Conservation (phyloP, 345 rosid species). For the Cardamine resedifolia region DNA sequence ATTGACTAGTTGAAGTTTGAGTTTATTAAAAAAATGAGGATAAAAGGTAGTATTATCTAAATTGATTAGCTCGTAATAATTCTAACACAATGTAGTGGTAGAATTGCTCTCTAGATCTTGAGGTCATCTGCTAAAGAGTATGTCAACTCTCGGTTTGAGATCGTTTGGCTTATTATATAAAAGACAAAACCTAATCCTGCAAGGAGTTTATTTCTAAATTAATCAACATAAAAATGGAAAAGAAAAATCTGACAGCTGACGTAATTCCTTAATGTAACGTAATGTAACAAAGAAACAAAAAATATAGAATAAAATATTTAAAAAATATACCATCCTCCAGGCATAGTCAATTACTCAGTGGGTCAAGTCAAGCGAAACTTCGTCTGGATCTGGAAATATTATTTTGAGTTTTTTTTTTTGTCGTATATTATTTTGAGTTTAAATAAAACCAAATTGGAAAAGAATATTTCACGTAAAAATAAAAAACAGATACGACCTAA, state of each 20-base stretch:
- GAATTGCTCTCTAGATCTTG: neutral
- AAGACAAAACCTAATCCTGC: neutral
- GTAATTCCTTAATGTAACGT: neutral
- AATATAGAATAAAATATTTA: neutral
- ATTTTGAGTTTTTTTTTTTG: neutral
- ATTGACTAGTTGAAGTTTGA: too few species aligned
- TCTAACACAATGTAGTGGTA: too few species aligned
- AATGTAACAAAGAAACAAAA: neutral
- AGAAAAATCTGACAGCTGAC: neutral
- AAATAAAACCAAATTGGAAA: neutral
- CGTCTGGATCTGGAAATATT: neutral
- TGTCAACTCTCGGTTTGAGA: too few species aligned
- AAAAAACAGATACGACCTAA: neutral
- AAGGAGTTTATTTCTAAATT: neutral
- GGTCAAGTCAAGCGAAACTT: conserved; percentile 12
- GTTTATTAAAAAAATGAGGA: too few species aligned
- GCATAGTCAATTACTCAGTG: neutral
- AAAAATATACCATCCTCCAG: neutral
- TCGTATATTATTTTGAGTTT: neutral
- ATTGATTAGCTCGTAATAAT: too few species aligned
- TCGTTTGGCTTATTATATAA: neutral
- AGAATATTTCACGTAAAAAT: too few species aligned
- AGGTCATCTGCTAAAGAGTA: neutral
- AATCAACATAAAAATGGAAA: neutral
- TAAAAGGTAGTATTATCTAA: too few species aligned